Base-by-base conservation (phyloP, 257 asterid species). In the Solanum ahanhuiri region DNA sequence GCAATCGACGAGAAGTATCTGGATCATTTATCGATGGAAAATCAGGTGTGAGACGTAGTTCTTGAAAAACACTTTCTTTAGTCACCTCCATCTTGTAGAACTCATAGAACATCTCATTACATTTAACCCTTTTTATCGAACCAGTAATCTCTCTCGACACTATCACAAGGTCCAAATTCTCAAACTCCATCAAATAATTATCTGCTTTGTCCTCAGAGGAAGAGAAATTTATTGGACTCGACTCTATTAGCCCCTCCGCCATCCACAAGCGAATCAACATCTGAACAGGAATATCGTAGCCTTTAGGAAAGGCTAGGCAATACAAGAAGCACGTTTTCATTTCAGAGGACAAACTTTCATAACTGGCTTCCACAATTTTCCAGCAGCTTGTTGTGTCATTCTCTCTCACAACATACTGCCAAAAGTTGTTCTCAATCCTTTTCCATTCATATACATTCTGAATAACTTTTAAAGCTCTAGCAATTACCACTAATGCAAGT, bases 381-480 rank as follows among this genome's bases (percentile, higher is more conserved):
- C 60, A 51, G 60, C 60, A 51, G 22, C 22, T 51, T 51, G 22
- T 2, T 0, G 60, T 0, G 22, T 51, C 60, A 15, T 51, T 51
- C 22, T 51, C 60, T 51, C 0, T 51, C 60, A 51, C 60, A 51
- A 17, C 1, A 0, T 0, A 51, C 60, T 51, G 60, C 60, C 60
- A 51, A 51, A 51, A 51, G 0, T 51, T 51, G 9, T 0, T 6
- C 60, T 51, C 1, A 0, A 51, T 17, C 60, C 60, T 51, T 1
- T 0, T 0, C 60, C 60, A 51, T 0, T 0, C 5, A 31, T 31
- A 0, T 31, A 3, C 0, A 9, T 0, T 51, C 60, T 0, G n/a
- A 51, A 1, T 0, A 15, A 5, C 60, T 51, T 51, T 15, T 51
- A 51, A 17, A 51, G 1, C 22, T 51, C 0, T 17, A 51, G 60